Evolutionary conservation across 768 basidiomycete species (phyloP).

Genomic region (Amanita molliuscula): DNA sequence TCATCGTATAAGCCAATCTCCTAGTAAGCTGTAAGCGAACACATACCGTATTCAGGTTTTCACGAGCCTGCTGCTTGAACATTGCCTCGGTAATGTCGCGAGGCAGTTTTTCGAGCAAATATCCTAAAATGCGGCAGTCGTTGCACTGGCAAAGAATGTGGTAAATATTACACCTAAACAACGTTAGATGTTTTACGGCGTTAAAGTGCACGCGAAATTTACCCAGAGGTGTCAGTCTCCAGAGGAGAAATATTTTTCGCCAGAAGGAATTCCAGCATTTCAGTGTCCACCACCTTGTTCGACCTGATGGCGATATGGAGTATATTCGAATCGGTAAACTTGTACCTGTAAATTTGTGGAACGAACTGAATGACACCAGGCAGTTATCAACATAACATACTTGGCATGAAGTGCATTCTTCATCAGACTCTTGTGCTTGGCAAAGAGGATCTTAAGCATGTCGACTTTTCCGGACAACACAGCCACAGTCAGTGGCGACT

Average conservation of each 20-base stretch:
- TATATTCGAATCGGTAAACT: constrained; percentile 34
- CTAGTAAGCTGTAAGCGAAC: neutral
- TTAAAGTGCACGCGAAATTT: constrained; percentile 9
- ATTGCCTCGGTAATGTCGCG: constrained; percentile 16
- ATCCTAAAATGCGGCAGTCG: constrained; percentile 23
- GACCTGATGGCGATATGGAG: constrained; percentile 30
- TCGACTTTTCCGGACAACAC: constrained; percentile 26
- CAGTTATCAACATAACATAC: constrained; percentile 19
- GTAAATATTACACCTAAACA: constrained; percentile 43
- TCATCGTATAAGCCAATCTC: neutral
- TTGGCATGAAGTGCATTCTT: constrained; percentile 28
- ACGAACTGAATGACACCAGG: neutral
- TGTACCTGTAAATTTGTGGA: constrained; percentile 22
- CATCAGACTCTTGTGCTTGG: constrained; percentile 31
- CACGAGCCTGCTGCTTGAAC: constrained; percentile 9
- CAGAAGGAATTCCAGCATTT: constrained; percentile 41
- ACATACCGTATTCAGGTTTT: constrained; percentile 12
- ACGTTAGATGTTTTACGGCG: neutral
- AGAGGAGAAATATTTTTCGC: constrained; percentile 32
- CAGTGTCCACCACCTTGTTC: constrained; percentile 12
- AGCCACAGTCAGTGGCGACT: constrained; percentile 40
- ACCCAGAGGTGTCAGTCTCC: constrained; percentile 37
- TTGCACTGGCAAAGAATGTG: constrained; percentile 31
- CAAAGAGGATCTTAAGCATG: constrained; percentile 33
- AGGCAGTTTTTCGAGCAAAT: constrained; percentile 42